Conservation (phyloP, 495 filamentous ascomycete species). For the Podospora conica region DNA sequence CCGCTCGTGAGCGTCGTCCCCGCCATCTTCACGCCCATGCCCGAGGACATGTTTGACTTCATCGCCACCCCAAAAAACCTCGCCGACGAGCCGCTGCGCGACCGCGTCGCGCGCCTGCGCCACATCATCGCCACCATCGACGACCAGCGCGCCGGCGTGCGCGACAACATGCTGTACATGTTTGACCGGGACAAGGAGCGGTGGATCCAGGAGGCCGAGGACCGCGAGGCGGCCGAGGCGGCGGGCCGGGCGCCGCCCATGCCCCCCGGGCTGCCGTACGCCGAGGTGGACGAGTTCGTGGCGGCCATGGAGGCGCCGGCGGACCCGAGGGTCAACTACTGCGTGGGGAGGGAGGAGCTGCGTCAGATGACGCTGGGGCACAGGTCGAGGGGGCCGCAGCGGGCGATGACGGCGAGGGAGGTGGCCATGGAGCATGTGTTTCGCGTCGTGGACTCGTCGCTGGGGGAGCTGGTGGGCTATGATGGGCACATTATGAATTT, state of each 20-base stretch:
- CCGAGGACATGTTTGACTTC: constrained; percentile 27
- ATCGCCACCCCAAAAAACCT: constrained; percentile 8
- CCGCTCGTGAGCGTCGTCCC: constrained; percentile 28
- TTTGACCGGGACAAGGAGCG: constrained; percentile 35
- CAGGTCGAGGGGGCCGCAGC: not conserved
- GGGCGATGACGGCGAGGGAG: constrained; percentile 14
- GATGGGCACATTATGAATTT: constrained; percentile 16
- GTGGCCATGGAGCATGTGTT: constrained; percentile 18
- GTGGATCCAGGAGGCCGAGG: constrained; percentile 41
- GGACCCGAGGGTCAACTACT: not conserved
- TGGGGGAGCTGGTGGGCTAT: constrained; percentile 17
- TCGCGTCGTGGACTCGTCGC: constrained; percentile 13
- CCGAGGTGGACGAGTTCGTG: constrained; percentile 25
- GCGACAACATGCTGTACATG: constrained; percentile 39
- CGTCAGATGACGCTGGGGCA: not conserved
- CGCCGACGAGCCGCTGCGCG: constrained; percentile 1
- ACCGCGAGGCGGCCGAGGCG: constrained; percentile 50
- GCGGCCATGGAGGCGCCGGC: constrained; percentile 25
- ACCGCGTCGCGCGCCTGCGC: constrained; percentile 28
- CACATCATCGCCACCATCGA: constrained; percentile 36
- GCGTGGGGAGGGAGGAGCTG: not conserved
- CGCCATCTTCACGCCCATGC: constrained; percentile 40
- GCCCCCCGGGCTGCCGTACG: constrained; percentile 5
- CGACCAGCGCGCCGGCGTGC: constrained; percentile 34
- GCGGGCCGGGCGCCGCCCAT: not conserved